These are phyloP conservation scores for Penicillium crystallinum DNA, from an alignment of 495 filamentous ascomycete genomes.

Conservation along the genomic window DNA sequence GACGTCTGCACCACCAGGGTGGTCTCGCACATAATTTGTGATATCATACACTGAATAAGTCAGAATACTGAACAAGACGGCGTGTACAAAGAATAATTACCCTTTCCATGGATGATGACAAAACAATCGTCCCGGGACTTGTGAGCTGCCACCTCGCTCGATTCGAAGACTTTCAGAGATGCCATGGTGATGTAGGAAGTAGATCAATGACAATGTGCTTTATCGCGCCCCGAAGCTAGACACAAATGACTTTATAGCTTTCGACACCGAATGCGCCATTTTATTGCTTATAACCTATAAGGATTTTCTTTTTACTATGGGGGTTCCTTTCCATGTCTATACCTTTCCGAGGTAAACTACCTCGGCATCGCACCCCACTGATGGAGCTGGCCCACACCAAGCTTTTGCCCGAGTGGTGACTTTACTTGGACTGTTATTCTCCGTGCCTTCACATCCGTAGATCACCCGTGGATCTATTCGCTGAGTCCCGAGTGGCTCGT, in stretches of 20 bases:
- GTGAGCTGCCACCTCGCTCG: conserved; percentile 36
- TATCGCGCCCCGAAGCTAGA: not conserved
- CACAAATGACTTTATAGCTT: not conserved
- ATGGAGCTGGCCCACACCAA: not conserved
- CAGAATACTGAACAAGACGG: not conserved
- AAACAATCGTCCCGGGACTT: conserved; percentile 38
- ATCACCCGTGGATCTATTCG: too few relatives aligned
- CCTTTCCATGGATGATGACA: conserved; percentile 46
- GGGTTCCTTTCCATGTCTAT: not conserved
- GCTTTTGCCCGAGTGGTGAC: not conserved
- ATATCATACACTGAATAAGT: conserved; percentile 41
- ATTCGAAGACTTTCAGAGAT: conserved; percentile 18
- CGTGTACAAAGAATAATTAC: conserved; percentile 15
- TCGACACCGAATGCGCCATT: not conserved
- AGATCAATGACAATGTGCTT: not conserved
- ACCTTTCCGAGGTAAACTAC: conserved; percentile 5
- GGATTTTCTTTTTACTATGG: not conserved
- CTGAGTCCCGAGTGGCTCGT: not conserved
- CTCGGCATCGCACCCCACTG: not conserved
- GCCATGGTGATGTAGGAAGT: not conserved
- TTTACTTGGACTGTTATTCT: not conserved
- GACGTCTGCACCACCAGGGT: conserved; percentile 46
- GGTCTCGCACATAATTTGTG: conserved; percentile 43
- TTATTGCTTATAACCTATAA: not conserved
- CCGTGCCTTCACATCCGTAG: too few relatives aligned